Evolutionary conservation across 805 yeast species (phyloP).

Genomic region (Candida chilensis): DNA sequence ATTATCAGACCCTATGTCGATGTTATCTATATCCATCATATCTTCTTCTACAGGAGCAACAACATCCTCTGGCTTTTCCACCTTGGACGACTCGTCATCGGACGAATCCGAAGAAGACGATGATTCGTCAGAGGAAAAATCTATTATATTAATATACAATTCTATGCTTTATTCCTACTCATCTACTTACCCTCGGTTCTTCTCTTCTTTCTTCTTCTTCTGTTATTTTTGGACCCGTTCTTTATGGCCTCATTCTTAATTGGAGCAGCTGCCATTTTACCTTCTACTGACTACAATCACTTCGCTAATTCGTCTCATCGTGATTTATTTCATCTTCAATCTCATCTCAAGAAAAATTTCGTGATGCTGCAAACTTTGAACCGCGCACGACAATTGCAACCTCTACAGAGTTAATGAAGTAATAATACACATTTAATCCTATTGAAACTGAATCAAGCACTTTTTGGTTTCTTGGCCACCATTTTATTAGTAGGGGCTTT

Average conservation of each 20-base stretch:
- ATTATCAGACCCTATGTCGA: slow-evolving; percentile 1
- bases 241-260: background rate
- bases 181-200: slow-evolving; percentile 27
- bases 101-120: background rate
- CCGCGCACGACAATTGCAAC: background rate
- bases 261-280: too few relatives aligned
- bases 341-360: background rate
- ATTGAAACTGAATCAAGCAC: too few relatives aligned
- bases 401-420: background rate
- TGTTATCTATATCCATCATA: slow-evolving; percentile 1
- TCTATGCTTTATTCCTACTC: too few relatives aligned
- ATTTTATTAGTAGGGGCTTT: slow-evolving; percentile 8
- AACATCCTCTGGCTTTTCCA: slow-evolving; percentile 20
- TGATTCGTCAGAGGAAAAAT: background rate
- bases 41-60: background rate
- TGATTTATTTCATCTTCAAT: background rate
- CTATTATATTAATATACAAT: background rate
- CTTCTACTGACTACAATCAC: too few relatives aligned
- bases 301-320: too few relatives aligned
- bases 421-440: too few relatives aligned
- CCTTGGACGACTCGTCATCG: slow-evolving; percentile 27
- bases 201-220: slow-evolving; percentile 33
- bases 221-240: slow-evolving; percentile 2
- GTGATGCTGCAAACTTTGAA: background rate
- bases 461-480: background rate